Evolutionary conservation across 2,329 filamentous ascomycete genomes (phyloP).

Genomic region (Fusarium bactridioides): DNA sequence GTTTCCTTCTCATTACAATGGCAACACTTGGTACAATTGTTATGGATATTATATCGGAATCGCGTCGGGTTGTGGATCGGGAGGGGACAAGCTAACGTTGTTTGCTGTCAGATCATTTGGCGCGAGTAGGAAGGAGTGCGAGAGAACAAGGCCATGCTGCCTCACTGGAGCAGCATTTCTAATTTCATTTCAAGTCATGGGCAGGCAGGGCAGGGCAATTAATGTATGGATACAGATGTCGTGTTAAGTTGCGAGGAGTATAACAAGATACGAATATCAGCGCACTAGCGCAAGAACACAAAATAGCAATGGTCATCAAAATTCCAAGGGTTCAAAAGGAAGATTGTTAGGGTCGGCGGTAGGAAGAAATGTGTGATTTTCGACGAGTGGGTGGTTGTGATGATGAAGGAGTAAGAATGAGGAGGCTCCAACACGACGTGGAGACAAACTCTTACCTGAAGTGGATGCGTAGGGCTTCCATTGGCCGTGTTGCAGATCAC

Average conservation of each 20-base stretch:
- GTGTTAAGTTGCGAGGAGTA: background rate
- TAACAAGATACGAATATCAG: background rate
- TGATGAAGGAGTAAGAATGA: constrained; percentile 35
- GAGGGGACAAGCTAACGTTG: background rate
- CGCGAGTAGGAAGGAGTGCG: background rate
- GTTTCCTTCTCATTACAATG: background rate
- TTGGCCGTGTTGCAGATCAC: background rate
- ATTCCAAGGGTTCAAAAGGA: background rate
- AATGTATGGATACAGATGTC: background rate
- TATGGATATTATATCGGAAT: background rate
- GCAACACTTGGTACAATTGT: constrained; percentile 8
- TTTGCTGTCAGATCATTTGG: background rate
- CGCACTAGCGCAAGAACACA: constrained; percentile 12
- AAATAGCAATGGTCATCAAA: background rate
- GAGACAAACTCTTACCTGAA: constrained; percentile 18
- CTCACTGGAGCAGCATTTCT: background rate
- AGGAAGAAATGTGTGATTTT: background rate
- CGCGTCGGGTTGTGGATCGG: background rate
- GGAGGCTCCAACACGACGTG: constrained; percentile 18
- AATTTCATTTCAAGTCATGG: background rate
- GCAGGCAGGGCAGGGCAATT: background rate
- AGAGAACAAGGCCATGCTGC: background rate
- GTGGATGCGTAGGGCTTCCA: constrained; percentile 22
- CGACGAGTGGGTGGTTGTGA: constrained; percentile 6
- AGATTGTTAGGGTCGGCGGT: background rate